Base-by-base conservation (phyloP, 2,329 filamentous ascomycete species). In the Botrytis byssoidea region DNA sequence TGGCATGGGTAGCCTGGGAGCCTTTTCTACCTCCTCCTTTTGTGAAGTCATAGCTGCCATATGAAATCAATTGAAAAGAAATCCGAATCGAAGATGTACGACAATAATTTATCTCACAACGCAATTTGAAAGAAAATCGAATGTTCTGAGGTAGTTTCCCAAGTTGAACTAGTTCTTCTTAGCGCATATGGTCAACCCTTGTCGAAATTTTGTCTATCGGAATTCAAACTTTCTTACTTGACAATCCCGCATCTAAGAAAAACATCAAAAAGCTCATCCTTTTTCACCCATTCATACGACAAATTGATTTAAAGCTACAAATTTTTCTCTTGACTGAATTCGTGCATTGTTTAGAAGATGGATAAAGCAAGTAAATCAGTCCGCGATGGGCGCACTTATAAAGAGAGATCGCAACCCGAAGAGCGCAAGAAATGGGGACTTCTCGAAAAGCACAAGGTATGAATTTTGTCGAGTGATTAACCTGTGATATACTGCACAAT, bases 371-470 rank as follows among this genome's bases (percentile, higher is more conserved):
- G 72, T 57, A 73, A 73, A 73, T 73, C 72, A 46, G 72, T 73
- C 46, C 72, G 72, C 32, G 72, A 73, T 70, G 72, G 93, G 83
- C 93, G 94, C 81, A 92, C 94, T 78, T 95, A 98, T 84, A 89
- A 91, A 79, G 96, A 98, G 87, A 92, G 96, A 79, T 93, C 93
- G 51, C 96, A 98, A 83, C 93, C 95, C 59, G 83, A 89, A 76
- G 93, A 95, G 81, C 93, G 96, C 71, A 86, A 91, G 77, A 93
- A 93, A 85, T 94, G 94, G 84, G 96, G 96, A 77, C 88, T 98
- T 35, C 90, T 98, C 75, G 96, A 98, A 83, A 98, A 99, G 85
- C 93, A 96, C 87, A 98, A 98, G 85, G 91, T 91, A 80, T 60
- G 81, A 76, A 40, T 16, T 40, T 35, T n/a, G 18, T 61, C 9